Conservation (phyloP, 768 basidiomycete species). For the Russula virescens region DNA sequence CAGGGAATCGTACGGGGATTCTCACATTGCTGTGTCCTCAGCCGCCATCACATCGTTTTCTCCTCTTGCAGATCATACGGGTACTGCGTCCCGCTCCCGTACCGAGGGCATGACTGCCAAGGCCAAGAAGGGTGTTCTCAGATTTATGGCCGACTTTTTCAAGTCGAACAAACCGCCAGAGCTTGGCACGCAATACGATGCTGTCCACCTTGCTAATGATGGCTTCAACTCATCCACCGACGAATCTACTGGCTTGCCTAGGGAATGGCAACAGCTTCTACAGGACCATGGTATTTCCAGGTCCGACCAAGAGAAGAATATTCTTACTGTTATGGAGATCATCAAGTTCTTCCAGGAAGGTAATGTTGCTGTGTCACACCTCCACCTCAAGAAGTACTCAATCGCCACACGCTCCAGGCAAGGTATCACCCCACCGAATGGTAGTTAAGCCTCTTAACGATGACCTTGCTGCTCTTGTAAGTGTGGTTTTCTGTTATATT, state of each 20-base stretch:
- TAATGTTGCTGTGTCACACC: slow-evolving; percentile 52
- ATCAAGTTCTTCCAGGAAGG: slow-evolving; percentile 98
- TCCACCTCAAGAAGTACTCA: slow-evolving; percentile 26
- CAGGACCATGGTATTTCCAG: slow-evolving; percentile 94
- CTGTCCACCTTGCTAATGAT: slow-evolving; percentile 97
- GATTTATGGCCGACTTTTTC: slow-evolving; percentile 68
- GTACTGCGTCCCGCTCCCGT: slow-evolving; percentile 35
- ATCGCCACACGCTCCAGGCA: slow-evolving; percentile 17
- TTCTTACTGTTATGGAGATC: slow-evolving; percentile 96
- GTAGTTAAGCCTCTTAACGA: too few relatives aligned
- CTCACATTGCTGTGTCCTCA: too few relatives aligned
- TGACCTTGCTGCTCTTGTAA: too few relatives aligned
- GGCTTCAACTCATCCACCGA: slow-evolving; percentile 99
- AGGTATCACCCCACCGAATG: slow-evolving; percentile 33
- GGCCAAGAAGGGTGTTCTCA: slow-evolving; percentile 57
- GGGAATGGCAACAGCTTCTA: slow-evolving; percentile 97
- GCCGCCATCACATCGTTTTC: too few relatives aligned
- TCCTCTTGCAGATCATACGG: slow-evolving; percentile 21
- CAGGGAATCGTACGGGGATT: too few relatives aligned
- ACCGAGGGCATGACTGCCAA: slow-evolving; percentile 39
- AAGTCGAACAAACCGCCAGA: slow-evolving; percentile 72
- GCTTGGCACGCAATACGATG: slow-evolving; percentile 97
- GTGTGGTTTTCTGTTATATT: too few relatives aligned
- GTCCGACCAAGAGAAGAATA: slow-evolving; percentile 94
- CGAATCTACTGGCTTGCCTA: slow-evolving; percentile 95